phyloP scores from a whole-genome alignment of 768 basidiomycete species.

The Fibroporia radiculosa region DNA sequence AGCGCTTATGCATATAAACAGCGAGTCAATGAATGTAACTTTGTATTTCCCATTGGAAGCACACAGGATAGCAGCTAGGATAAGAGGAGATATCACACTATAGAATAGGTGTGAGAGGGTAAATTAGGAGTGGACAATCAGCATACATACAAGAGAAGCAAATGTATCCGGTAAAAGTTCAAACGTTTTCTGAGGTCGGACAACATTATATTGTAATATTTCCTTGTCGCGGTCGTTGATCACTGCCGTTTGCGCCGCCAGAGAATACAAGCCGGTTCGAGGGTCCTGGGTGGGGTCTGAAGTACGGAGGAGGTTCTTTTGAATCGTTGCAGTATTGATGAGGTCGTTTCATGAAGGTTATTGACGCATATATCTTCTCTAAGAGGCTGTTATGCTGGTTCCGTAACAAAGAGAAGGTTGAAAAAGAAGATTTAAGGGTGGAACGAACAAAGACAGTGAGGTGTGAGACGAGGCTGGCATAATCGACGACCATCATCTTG shows the following conservation, averaged over 20 bases:
- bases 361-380: too few species aligned
- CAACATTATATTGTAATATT: background rate
- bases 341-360: background rate
- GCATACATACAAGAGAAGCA: conserved; percentile 21
- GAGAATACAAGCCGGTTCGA: background rate
- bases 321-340: background rate
- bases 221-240: background rate
- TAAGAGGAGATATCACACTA: conserved; percentile 29
- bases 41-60: conserved; percentile 31
- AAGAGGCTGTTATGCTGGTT: too few species aligned
- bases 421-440: too few species aligned
- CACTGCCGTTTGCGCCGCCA: background rate
- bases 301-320: background rate
- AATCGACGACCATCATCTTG: too few species aligned
- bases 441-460: too few species aligned
- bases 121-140: too few species aligned
- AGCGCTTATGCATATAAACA: conserved; percentile 31
- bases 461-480: too few species aligned
- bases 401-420: too few species aligned
- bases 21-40: conserved; percentile 28
- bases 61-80: conserved; percentile 37
- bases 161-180: conserved; percentile 25
- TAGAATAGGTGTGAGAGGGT: background rate
- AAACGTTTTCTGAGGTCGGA: background rate
- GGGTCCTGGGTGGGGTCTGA: background rate